Evolutionary conservation across 73 alveolate genomes (phyloP).

Genomic region (Paramecium caudatum): DNA sequence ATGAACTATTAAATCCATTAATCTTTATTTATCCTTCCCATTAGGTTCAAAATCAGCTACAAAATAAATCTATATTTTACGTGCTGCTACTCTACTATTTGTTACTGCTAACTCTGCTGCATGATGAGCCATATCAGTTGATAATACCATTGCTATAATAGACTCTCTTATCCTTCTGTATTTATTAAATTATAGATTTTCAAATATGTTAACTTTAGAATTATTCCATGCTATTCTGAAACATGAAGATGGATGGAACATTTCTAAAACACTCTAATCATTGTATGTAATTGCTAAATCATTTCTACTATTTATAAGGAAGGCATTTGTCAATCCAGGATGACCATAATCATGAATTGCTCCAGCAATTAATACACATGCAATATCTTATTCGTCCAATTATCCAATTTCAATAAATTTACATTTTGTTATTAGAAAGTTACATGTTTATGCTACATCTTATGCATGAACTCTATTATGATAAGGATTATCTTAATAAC

Average conservation of each 20-base stretch:
- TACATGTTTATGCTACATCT: conserved; percentile 87
- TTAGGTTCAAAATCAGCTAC: conserved; percentile 80
- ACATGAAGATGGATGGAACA: conserved; percentile 85
- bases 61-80: background rate
- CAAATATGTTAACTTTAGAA: conserved; percentile 12
- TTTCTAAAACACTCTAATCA: conserved; percentile 88
- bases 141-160: conserved; percentile 87
- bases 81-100: conserved; percentile 78
- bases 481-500: conserved; percentile 79
- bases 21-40: conserved; percentile 79
- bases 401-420: conserved; percentile 82
- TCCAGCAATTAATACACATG: conserved; percentile 85
- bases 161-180: conserved; percentile 84
- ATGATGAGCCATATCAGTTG: conserved; percentile 94
- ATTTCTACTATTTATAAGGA: conserved; percentile 85
- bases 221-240: conserved; percentile 77
- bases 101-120: conserved; percentile 81
- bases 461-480: conserved; percentile 91
- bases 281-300: conserved; percentile 90
- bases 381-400: conserved; percentile 84
- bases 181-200: conserved; percentile 76
- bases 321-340: conserved; percentile 88
- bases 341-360: conserved; percentile 92
- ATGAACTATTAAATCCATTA: conserved; percentile 82
- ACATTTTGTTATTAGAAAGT: conserved; percentile 79